Evolutionary conservation across 2,329 filamentous ascomycete species (phyloP).

Genomic region (Furcasterigmium furcatum): DNA sequence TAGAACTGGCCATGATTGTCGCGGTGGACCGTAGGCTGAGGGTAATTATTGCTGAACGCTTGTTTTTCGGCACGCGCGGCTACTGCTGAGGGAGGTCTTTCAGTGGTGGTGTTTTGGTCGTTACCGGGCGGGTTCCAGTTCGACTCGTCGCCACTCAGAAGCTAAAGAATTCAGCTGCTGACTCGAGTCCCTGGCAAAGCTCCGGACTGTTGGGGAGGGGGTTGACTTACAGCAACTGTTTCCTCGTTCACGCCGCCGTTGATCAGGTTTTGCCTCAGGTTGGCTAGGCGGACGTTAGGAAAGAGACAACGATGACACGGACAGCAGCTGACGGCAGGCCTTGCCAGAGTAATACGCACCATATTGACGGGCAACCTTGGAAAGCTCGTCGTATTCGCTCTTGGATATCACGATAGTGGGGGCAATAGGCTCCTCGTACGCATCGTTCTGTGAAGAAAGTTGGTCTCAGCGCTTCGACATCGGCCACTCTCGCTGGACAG

Average conservation of each 20-base stretch:
- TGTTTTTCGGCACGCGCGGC: too few relatives aligned
- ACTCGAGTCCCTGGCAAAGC: too few relatives aligned
- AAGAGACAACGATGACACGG: not conserved
- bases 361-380: slow-evolving; percentile 49
- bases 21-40: not conserved
- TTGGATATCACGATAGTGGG: slow-evolving; percentile 52
- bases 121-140: slow-evolving; percentile 7
- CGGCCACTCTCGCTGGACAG: not conserved
- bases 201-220: too few relatives aligned
- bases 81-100: too few relatives aligned
- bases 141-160: slow-evolving; percentile 12
- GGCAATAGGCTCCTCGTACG: slow-evolving; percentile 16
- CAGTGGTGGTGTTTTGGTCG: too few relatives aligned
- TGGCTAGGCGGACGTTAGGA: slow-evolving; percentile 24
- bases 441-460: slow-evolving; percentile 13
- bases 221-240: slow-evolving; percentile 43
- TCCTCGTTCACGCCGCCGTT: slow-evolving; percentile 43
- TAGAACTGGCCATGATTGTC: not conserved
- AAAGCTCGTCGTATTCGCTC: slow-evolving; percentile 58
- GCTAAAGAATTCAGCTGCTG: too few relatives aligned
- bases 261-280: slow-evolving; percentile 45
- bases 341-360: slow-evolving; percentile 46
- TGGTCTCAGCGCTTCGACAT: too few relatives aligned
- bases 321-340: too few relatives aligned
- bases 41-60: not conserved